Evolutionary conservation across 164 flowering plant genomes (phyloP).

Genomic region (Tetracentron sinense): DNA sequence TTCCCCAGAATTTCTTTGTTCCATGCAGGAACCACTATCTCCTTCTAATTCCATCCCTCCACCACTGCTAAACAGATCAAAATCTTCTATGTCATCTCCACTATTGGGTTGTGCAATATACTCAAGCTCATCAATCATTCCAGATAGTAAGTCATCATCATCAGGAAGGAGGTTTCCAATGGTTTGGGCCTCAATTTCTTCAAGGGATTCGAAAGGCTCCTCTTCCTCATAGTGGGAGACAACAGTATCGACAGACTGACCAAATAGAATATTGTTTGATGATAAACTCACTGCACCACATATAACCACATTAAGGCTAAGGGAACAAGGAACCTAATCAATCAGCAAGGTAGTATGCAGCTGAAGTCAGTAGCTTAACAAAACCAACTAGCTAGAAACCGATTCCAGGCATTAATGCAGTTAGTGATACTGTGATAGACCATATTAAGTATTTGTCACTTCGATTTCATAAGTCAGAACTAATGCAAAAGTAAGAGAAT

Average conservation of each 20-base stretch:
- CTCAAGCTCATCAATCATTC: slow-evolving; percentile 42
- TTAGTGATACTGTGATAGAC: no score
- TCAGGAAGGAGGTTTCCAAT: slow-evolving; percentile 77
- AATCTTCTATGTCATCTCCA: slow-evolving; percentile 56
- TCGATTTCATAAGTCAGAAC: no score
- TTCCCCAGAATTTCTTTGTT: slow-evolving; percentile 23
- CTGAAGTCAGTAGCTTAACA: no score
- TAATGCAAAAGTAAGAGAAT: not conserved
- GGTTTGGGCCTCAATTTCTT: slow-evolving; percentile 77
- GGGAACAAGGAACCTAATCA: not conserved
- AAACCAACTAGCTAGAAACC: no score
- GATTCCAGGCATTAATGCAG: no score
- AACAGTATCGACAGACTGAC: slow-evolving; percentile 37
- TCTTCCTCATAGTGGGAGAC: slow-evolving; percentile 43
- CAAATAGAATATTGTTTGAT: slow-evolving; percentile 26
- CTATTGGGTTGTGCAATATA: slow-evolving; percentile 22
- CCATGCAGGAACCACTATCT: slow-evolving; percentile 30
- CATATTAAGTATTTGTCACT: no score
- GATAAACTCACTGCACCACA: slow-evolving; percentile 49
- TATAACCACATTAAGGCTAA: not conserved
- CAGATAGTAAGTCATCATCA: slow-evolving; percentile 68
- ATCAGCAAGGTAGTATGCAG: no score
- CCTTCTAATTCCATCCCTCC: slow-evolving; percentile 70
- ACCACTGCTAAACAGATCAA: slow-evolving; percentile 52
- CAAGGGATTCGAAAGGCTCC: slow-evolving; percentile 53